Evolutionary conservation across 331 rosid genomes (phyloP), one percentile per base, ranked within the genome.

Genomic region (Stylosanthes scabra): DNA sequence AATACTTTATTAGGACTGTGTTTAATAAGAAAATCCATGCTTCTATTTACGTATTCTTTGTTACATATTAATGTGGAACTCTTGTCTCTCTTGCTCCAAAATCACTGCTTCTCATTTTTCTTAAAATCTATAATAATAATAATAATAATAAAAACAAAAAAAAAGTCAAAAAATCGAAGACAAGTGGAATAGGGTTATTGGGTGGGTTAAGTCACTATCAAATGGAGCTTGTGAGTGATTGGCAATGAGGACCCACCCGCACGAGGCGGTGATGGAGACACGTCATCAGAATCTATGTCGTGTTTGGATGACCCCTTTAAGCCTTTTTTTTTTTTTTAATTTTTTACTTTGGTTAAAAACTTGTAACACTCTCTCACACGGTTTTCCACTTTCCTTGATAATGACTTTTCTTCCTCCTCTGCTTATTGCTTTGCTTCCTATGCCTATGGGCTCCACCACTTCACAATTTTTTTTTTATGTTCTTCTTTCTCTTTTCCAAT

Each of bases 281-380:
- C 72, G 79, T 71, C 84, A 79, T 56, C 9, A 20, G 82, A 83
- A 79, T 79, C 84, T 76, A 56, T 79, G 87, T 83, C 83, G 65
- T 79, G 67, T 29, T 37, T 47, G 61, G 68, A 47, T 27, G 27
- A 28, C 3, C 31, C 55, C 50, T 29, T 63, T 3, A 39, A 50
- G 8, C 7, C 9, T 14, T 46, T 20, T 20, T 20, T 20, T 20
- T 20, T 14, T 46, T 46, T 20, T 20, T 20, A 0, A 0, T 20
- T 14, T 46, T 42, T 40, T 62, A 39, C 67, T 42, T 63, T 63
- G 54, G 69, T 10, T 63, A 63, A 42, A 63, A 40, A 27, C 29
- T 14, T 27, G 20, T 63, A 63, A 15, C 40, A 40, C 49, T 11
- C 14, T 27, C 34, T 41, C n/a, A 52, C 58, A 52, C 39, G 69